Percentiles rank a stretch among this genome's conserved stretches.
Conservation (phyloP, 306 rosid genomes). For the Oxytropis ochrocephala region DNA sequence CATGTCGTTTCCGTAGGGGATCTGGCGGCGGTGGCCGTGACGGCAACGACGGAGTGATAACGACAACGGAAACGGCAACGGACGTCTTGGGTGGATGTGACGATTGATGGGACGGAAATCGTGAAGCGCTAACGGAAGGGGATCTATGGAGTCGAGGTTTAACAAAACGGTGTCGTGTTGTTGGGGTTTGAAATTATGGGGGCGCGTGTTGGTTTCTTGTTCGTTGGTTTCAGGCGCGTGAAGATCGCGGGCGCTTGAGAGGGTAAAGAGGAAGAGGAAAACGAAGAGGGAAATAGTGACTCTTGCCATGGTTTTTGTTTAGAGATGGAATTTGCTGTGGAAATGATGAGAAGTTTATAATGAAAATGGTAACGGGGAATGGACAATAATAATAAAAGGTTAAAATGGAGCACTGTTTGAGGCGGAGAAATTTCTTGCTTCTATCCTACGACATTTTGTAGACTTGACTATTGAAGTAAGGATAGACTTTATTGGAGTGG, state of each 20-base stretch:
- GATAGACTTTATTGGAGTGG: no score
- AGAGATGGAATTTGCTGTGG: background rate
- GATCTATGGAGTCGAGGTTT: background rate
- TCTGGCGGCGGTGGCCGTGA: slow-evolving; percentile 24
- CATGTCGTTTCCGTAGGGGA: slow-evolving; percentile 29
- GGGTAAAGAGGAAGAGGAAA: background rate
- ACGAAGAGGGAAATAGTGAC: background rate
- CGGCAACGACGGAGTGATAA: slow-evolving; percentile 19
- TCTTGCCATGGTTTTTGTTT: slow-evolving; percentile 12
- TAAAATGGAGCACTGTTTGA: background rate
- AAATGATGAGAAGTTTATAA: background rate
- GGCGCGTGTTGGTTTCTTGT: background rate
- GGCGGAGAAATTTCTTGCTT: background rate
- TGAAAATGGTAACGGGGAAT: background rate
- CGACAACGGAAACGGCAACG: background rate
- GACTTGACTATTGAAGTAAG: no score
- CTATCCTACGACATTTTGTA: background rate
- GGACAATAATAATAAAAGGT: background rate
- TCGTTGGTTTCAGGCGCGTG: background rate
- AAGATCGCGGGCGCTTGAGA: slow-evolving; percentile 21
- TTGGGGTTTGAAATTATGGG: background rate
- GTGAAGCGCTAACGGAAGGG: slow-evolving; percentile 15
- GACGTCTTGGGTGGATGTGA: background rate
- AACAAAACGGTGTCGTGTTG: slow-evolving; percentile 25
- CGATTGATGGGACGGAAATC: slow-evolving; percentile 25